These are phyloP conservation scores for Furcasterigmium furcatum DNA, from an alignment of 2,329 filamentous ascomycete species.

Conservation along the genomic window DNA sequence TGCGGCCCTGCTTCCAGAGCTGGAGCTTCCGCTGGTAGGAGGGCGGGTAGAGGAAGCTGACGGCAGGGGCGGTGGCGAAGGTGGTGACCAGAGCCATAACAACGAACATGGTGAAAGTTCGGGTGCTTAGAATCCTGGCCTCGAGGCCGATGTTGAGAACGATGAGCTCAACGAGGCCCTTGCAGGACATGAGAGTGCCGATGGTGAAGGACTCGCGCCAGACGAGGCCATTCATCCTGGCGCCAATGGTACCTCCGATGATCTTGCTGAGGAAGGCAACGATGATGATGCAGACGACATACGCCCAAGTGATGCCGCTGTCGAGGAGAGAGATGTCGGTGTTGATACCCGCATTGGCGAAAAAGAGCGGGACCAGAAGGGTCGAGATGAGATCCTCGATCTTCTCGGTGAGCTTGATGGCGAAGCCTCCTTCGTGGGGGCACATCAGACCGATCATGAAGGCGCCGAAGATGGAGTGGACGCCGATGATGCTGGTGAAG, in stretches of 20 bases:
- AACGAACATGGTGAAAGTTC: conserved; percentile 91
- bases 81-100: conserved; percentile 91
- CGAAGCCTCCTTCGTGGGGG: conserved; percentile 85
- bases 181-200: conserved; percentile 92
- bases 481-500: conserved; percentile 85
- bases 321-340: conserved; percentile 85
- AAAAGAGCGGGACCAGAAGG: conserved; percentile 86
- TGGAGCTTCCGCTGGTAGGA: conserved; percentile 52
- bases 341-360: conserved; percentile 84
- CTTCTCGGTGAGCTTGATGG: conserved; percentile 89
- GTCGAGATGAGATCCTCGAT: conserved; percentile 86
- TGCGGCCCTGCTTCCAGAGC: conserved; percentile 72
- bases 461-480: conserved; percentile 91
- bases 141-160: conserved; percentile 79
- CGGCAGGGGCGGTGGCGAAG: conserved; percentile 77
- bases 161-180: conserved; percentile 90
- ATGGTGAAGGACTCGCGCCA: conserved; percentile 92
- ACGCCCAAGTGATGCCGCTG: conserved; percentile 81
- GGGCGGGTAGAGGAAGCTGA: conserved; percentile 69
- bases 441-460: conserved; percentile 89
- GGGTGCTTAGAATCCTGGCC: conserved; percentile 73
- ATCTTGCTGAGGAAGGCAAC: conserved; percentile 87
- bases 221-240: conserved; percentile 70
- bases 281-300: conserved; percentile 77
- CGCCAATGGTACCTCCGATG: conserved; percentile 75